Base-by-base conservation (phyloP, 495 filamentous ascomycete species). In the Coniosporium apollinis region DNA sequence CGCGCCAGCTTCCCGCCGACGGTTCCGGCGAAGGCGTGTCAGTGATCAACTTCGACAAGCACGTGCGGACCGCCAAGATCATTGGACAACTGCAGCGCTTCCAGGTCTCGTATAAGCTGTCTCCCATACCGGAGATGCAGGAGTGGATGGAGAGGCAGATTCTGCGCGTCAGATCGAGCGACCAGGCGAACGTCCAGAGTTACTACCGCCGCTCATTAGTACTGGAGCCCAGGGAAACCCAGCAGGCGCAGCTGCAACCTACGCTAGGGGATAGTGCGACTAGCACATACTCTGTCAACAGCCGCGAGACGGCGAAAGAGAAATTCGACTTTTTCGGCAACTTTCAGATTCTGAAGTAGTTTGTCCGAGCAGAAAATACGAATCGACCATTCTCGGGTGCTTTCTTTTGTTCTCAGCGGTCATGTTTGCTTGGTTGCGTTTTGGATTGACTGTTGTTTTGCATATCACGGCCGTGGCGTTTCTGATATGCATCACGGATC, bases 41-140 rank as follows among this genome's bases (percentile, higher is more conserved):
- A 0, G 82, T 94, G 13, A 86, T 99, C 67, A 99, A 99, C 58
- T 99, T 94, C 43, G 89, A 96, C 66, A 99, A 96, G 59, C 81
- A 96, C 51, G 78, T 77, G 51, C 82, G 83, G 51, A 94, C 86
- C 2, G 87, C 91, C 5, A 81, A 80, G 48, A 86, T 94, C 52
- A 92, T 99, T 50, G 82, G 83, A 38, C 86, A 96, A 45, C 68
- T 96, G 8, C 89, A 96, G 55, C 75, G 89, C 18, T 99, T 99
- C 67, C 91, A 99, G 52, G 81, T 94, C 30, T 89, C 91, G 1
- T 94, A 99, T 49, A 74, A 77, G 13, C 67, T 99, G 11, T 65
- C 68, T 3, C 82, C 92, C 47, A 62, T 96, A 10, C 72, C 82
- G 0, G 91, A 96, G 45, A 65, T 99, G 47, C 87, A 96, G 55